Percentiles rank a stretch among this genome's conserved stretches.
phyloP scores from a whole-genome alignment of 2,329 filamentous ascomycete species.

The Alternaria viburni region DNA sequence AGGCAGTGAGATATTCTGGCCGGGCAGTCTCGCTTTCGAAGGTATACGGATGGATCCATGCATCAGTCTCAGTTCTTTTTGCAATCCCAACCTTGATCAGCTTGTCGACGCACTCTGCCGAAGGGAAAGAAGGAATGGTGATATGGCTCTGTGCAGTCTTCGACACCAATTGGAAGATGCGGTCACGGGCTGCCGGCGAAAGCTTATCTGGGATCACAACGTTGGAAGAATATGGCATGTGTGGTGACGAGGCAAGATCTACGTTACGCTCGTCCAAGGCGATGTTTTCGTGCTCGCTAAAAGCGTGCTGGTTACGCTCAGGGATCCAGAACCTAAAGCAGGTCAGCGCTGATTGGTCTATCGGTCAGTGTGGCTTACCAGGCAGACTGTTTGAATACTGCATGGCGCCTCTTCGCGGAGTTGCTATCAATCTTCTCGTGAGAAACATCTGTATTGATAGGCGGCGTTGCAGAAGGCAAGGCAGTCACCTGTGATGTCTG shows the following conservation, averaged over 20 bases:
- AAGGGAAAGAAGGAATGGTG: slow-evolving; percentile 39
- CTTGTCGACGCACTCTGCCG: slow-evolving; percentile 34
- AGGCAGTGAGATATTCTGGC: slow-evolving; percentile 35
- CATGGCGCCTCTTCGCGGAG: slow-evolving; percentile 18
- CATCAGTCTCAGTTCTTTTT: slow-evolving; percentile 40
- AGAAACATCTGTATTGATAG: neutral
- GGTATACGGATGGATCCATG: slow-evolving; percentile 43
- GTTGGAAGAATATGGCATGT: slow-evolving; percentile 32
- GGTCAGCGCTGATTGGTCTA: neutral
- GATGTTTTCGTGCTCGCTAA: slow-evolving; percentile 35
- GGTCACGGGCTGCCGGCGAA: slow-evolving; percentile 28
- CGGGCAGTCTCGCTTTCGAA: slow-evolving; percentile 30
- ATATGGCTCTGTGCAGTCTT: slow-evolving; percentile 37
- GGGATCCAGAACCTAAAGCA: slow-evolving; percentile 30
- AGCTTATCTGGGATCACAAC: slow-evolving; percentile 30
- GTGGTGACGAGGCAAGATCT: slow-evolving; percentile 37
- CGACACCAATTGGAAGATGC: slow-evolving; percentile 38
- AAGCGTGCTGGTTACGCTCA: slow-evolving; percentile 35
- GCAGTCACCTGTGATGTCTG: neutral
- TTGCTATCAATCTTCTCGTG: slow-evolving; percentile 2
- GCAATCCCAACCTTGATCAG: slow-evolving; percentile 42
- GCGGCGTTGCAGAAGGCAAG: neutral
- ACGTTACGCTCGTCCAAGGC: slow-evolving; percentile 35
- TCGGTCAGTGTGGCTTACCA: slow-evolving; percentile 4
- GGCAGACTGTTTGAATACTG: slow-evolving; percentile 21